phyloP scores from a whole-genome alignment of 2,329 filamentous ascomycete genomes.

The Hymenoscyphus fraxineus region DNA sequence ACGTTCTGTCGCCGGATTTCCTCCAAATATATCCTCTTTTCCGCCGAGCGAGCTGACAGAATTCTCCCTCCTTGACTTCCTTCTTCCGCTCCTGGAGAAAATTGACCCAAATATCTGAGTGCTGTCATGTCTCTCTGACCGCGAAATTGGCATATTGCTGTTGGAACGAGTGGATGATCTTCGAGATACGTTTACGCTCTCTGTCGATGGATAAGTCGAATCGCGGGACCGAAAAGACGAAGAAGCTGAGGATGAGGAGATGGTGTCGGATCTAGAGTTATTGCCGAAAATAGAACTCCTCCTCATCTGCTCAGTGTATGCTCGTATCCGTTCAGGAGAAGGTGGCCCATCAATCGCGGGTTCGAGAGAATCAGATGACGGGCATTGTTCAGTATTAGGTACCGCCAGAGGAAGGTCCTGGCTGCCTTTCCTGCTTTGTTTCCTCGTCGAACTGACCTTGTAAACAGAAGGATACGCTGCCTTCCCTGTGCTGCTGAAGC shows the following conservation, averaged over 20 bases:
- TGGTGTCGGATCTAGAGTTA: conserved; percentile 43
- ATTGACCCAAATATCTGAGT: conserved; percentile 56
- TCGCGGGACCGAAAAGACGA: conserved; percentile 49
- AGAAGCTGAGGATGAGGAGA: conserved; percentile 56
- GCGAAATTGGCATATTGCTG: conserved; percentile 47
- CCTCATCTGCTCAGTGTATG: conserved; percentile 57
- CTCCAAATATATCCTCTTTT: conserved; percentile 13
- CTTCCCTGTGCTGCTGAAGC: conserved; percentile 22
- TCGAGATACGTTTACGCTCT: conserved; percentile 45
- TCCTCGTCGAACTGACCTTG: conserved; percentile 13
- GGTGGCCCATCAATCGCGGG: conserved; percentile 59
- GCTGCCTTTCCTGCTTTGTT: conserved; percentile 17
- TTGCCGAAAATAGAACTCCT: conserved; percentile 47
- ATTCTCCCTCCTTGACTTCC: conserved; percentile 47
- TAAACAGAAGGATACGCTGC: conserved; percentile 17
- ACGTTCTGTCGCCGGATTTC: conserved; percentile 25
- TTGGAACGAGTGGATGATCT: conserved; percentile 55
- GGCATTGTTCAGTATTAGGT: conserved; percentile 12
- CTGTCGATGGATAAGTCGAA: conserved; percentile 28
- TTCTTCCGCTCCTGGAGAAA: conserved; percentile 50
- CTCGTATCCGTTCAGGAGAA: conserved; percentile 56
- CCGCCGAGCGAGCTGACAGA: conserved; percentile 13
- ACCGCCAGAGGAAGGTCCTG: conserved; percentile 15
- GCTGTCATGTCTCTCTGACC: conserved; percentile 53
- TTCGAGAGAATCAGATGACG: conserved; percentile 45